Evolutionary conservation across 2,329 filamentous ascomycete genomes (phyloP).

Genomic region (Pestalotiopsis sp.): DNA sequence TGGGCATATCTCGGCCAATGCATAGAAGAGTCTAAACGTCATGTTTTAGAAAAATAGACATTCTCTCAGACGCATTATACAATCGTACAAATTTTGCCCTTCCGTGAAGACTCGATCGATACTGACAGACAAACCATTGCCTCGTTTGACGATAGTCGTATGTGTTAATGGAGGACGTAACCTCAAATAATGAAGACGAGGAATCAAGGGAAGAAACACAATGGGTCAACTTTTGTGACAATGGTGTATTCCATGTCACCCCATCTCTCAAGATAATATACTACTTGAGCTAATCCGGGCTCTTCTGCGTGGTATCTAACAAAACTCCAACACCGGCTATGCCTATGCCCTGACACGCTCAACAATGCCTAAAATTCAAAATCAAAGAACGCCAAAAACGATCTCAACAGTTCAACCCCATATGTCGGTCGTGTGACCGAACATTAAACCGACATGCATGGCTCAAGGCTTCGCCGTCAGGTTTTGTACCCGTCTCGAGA

Average conservation of each 20-base stretch:
- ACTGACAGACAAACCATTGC: too few relatives aligned
- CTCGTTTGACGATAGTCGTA: too few relatives aligned
- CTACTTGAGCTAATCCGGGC: neutral
- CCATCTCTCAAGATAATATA: neutral
- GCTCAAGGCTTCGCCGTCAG: constrained; percentile 21
- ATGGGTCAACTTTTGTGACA: neutral
- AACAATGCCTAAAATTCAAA: constrained; percentile 16
- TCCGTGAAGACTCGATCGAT: too few relatives aligned
- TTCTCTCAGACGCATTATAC: too few relatives aligned
- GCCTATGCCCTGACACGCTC: constrained; percentile 8
- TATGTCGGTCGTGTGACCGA: neutral
- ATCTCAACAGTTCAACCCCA: constrained; percentile 13
- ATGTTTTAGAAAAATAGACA: too few relatives aligned
- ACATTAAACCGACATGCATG: neutral
- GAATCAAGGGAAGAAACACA: too few relatives aligned
- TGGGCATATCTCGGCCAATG: too few relatives aligned
- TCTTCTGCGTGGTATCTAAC: neutral
- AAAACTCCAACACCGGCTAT: neutral
- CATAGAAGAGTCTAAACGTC: too few relatives aligned
- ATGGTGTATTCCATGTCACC: neutral
- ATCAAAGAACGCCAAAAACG: neutral
- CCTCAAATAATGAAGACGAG: too few relatives aligned
- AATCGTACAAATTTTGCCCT: too few relatives aligned
- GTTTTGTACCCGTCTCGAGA: constrained; percentile 32
- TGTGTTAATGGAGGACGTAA: too few relatives aligned